Percentiles rank a stretch among this genome's conserved stretches.
Conservation (phyloP, 345 rosid genomes). For the Abelmoschus esculentus region DNA sequence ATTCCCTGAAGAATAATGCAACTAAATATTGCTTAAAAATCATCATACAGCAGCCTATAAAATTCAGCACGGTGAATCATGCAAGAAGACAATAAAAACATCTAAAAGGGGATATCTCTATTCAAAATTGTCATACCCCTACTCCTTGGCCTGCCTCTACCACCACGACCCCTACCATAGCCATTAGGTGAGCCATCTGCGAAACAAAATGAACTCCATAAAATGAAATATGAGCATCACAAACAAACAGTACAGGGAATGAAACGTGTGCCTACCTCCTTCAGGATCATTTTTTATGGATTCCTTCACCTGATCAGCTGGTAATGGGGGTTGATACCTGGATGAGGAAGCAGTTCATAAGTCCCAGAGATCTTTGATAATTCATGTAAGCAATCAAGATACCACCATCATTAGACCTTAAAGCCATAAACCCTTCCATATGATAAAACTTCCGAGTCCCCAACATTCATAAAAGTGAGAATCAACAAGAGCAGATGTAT, state of each 20-base stretch:
- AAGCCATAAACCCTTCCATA: neutral
- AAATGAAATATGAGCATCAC: neutral
- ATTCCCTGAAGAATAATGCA: conserved; percentile 49
- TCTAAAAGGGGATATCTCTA: neutral
- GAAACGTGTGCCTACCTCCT: conserved; percentile 36
- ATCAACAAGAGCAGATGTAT: neutral
- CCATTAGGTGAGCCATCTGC: conserved; percentile 68
- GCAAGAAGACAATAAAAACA: neutral
- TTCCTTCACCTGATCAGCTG: conserved; percentile 55
- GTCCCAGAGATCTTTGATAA: neutral
- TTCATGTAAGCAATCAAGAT: neutral
- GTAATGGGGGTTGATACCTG: conserved; percentile 72
- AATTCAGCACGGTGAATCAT: neutral
- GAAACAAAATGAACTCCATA: neutral
- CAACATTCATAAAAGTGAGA: neutral
- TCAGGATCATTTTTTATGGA: conserved; percentile 44
- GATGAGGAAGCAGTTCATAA: conserved; percentile 7
- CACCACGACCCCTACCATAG: conserved; percentile 60
- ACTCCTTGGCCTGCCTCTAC: conserved; percentile 51
- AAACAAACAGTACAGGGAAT: neutral
- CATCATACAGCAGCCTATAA: neutral
- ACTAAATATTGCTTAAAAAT: neutral
- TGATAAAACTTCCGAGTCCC: neutral
- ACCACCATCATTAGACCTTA: neutral
- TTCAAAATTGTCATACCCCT: conserved; percentile 25